Conservation (phyloP, 176 grass and related monocot genomes). For the Pontederia paniculata region DNA sequence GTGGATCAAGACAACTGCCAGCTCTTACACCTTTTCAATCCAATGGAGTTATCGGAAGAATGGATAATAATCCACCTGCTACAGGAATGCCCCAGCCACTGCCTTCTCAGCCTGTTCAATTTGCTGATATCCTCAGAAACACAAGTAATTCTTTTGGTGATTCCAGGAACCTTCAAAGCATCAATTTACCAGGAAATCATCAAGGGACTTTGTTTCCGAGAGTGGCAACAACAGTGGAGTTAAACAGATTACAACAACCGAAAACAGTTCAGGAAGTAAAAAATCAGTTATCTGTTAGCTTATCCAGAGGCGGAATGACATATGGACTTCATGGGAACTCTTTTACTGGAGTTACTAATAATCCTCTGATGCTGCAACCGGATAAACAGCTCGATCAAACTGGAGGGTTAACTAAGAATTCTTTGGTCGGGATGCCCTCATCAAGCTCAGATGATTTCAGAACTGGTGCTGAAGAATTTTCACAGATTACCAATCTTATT, state of each 20-base stretch:
- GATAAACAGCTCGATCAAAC: conserved; percentile 18
- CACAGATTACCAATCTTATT: conserved; percentile 34
- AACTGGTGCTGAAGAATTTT: conserved; percentile 23
- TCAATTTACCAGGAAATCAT: conserved; percentile 2
- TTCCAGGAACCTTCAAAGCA: background rate
- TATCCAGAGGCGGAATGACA: conserved; percentile 1
- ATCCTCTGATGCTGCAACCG: conserved; percentile 10
- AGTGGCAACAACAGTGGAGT: background rate
- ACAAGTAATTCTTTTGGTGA: conserved; percentile 16
- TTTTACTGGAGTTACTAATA: conserved; percentile 10
- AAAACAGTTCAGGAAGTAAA: conserved; percentile 10
- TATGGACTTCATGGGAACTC: background rate
- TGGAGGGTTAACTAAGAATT: conserved; percentile 13
- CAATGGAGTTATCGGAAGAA: conserved; percentile 36
- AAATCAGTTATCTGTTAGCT: conserved; percentile 9
- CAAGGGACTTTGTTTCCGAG: conserved; percentile 14
- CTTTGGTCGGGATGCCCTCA: conserved; percentile 4
- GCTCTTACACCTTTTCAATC: conserved; percentile 23
- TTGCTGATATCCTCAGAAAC: conserved; percentile 25
- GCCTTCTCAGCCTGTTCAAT: conserved; percentile 26
- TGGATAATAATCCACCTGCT: conserved; percentile 35
- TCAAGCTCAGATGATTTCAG: conserved; percentile 21
- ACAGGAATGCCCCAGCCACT: conserved; percentile 38
- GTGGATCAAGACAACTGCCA: conserved; percentile 45
- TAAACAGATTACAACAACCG: background rate